Conservation (phyloP, 2,329 filamentous ascomycete genomes). For the Incumbomyces delicatus region DNA sequence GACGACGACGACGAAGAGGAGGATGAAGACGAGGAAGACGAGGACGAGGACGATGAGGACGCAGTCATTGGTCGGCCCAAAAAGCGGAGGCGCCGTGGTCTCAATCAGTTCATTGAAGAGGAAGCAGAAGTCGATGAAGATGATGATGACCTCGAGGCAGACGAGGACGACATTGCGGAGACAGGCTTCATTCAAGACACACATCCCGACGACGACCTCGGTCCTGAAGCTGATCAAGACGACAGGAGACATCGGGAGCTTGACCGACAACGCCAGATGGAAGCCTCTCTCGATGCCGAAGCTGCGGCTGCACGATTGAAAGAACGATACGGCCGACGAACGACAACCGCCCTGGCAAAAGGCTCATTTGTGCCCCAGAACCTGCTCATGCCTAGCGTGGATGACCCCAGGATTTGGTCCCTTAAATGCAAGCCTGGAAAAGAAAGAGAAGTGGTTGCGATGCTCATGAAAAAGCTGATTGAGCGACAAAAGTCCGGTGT, state of each 20-base stretch:
- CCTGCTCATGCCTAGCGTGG: constrained; percentile 79
- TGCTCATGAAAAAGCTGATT: constrained; percentile 79
- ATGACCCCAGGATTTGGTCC: constrained; percentile 93
- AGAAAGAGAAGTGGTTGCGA: constrained; percentile 80
- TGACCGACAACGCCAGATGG: constrained; percentile 79
- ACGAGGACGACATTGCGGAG: constrained; percentile 77
- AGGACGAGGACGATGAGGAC: constrained; percentile 18
- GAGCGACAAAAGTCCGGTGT: constrained; percentile 70
- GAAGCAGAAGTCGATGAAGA: constrained; percentile 96
- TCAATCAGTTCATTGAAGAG: constrained; percentile 88
- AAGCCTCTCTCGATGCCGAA: constrained; percentile 82
- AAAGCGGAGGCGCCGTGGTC: constrained; percentile 63
- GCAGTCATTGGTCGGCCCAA: constrained; percentile 54
- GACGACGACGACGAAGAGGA: constrained; percentile 45
- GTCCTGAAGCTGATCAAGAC: constrained; percentile 67
- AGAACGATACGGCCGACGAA: constrained; percentile 76
- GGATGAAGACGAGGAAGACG: constrained; percentile 54
- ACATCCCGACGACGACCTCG: constrained; percentile 78
- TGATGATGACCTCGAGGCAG: constrained; percentile 77
- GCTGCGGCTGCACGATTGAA: constrained; percentile 80
- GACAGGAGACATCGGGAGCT: constrained; percentile 90
- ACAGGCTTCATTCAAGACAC: constrained; percentile 82
- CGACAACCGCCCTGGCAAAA: constrained; percentile 54
- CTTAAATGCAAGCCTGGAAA: constrained; percentile 91
- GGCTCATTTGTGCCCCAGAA: constrained; percentile 73